Conservation (phyloP, 2,329 filamentous ascomycete genomes). For the Diaporthe sp. region DNA sequence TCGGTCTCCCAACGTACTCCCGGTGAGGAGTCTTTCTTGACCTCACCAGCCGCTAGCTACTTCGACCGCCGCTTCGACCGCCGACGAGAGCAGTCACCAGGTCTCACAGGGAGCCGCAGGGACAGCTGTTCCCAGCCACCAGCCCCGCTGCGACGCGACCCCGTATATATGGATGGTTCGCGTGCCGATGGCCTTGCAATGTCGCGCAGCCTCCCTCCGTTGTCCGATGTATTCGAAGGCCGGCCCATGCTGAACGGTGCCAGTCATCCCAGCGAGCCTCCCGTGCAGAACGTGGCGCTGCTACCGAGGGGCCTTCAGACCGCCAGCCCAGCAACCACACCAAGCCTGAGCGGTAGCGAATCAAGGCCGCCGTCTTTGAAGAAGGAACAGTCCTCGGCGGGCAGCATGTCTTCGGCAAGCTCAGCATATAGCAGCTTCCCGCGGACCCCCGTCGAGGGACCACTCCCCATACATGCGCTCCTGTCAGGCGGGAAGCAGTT, state of each 20-base stretch:
- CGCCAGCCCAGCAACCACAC: constrained; percentile 42
- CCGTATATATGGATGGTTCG: constrained; percentile 41
- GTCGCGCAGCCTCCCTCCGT: constrained; percentile 54
- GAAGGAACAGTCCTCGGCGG: constrained; percentile 57
- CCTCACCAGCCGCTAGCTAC: constrained; percentile 53
- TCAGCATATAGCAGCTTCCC: constrained; percentile 49
- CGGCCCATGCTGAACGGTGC: constrained; percentile 39
- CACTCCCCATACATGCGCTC: constrained; percentile 65
- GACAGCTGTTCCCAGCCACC: constrained; percentile 39
- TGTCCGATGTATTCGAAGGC: constrained; percentile 60
- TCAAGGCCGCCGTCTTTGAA: constrained; percentile 53
- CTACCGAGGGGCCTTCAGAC: constrained; percentile 34
- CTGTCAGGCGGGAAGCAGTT: constrained; percentile 46
- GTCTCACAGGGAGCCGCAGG: constrained; percentile 39
- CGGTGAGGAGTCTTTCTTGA: constrained; percentile 52
- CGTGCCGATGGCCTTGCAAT: constrained; percentile 43
- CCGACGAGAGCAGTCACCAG: constrained; percentile 43
- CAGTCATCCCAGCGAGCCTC: constrained; percentile 34
- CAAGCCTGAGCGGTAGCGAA: constrained; percentile 41
- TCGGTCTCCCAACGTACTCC: constrained; percentile 49
- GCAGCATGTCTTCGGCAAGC: constrained; percentile 54
- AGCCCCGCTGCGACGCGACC: constrained; percentile 36
- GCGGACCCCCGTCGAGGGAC: constrained; percentile 60
- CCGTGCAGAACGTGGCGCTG: constrained; percentile 21
- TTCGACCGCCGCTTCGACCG: constrained; percentile 46